Base-by-base conservation (phyloP, 1,139 yeast species). In the Entelexis paramagnoliae region DNA sequence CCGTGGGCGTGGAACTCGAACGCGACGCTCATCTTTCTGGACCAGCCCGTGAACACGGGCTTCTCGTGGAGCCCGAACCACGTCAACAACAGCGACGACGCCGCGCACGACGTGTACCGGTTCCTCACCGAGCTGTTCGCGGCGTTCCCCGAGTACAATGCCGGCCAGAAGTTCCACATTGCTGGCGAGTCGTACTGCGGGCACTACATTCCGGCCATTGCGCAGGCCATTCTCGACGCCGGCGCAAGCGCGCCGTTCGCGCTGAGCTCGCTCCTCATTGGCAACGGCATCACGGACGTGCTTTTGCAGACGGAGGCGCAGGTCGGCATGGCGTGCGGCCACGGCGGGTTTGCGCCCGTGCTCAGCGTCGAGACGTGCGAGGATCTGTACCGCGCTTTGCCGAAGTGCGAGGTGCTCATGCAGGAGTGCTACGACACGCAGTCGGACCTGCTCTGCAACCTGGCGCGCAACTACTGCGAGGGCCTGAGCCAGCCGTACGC, bases 281-380 rank as follows among this genome's bases (percentile, higher is more conserved):
- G 98, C 65, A 91, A 91, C 66, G 98, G 98, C 53, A 78, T 89
- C 66, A 88, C 96, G 51, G 96, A 91, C 68, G 88, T 95, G 14
- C 77, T 86, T 66, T 79, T 80, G 58, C 98, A 91, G 71, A 84
- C 83, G 67, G 82, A 81, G 60, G 80, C 81, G 67, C 91, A 86
- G 70, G 84, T 84, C 70, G 95, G 93, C 67, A 91, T 91, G 97
- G 97, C 96, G 9, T 91, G 97, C 70, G 95, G 96, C 59, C 73
- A 78, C 63, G 95, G 95, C 64, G 96, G 96, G 42, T 83, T 80
- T 59, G 83, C 84, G 35, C 40, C 94, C 10, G 94, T 87, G 10
- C 72, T 91, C 62, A 72, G 76, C 30, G 83, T 82, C 43, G 88
- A 81, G 55, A 82, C 83, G 66, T 91, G 97, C 72, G 76, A 79